These are phyloP conservation scores for Cercospora citrullina DNA, from an alignment of 2,329 filamentous ascomycete species.

Conservation along the genomic window DNA sequence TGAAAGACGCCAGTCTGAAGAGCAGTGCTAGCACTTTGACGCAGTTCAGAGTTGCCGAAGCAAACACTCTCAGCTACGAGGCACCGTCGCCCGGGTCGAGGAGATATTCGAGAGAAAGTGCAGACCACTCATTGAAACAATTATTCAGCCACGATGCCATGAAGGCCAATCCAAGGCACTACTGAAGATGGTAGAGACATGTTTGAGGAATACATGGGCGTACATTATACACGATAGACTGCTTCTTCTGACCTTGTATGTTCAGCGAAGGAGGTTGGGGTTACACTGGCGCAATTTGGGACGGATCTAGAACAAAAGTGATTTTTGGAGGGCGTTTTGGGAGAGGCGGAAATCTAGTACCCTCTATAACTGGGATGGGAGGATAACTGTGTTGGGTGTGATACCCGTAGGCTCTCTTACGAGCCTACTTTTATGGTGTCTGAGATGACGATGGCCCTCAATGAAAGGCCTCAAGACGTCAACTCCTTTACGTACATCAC, in stretches of 20 bases:
- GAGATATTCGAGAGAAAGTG: conserved; percentile 11
- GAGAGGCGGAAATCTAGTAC: conserved; percentile 21
- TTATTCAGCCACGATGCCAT: conserved; percentile 40
- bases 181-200: neutral
- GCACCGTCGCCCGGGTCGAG: conserved; percentile 1
- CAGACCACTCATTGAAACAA: conserved; percentile 36
- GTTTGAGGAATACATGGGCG: neutral
- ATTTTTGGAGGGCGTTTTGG: conserved; percentile 8
- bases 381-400: neutral
- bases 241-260: neutral
- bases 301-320: neutral
- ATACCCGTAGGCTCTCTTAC: neutral
- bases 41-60: conserved; percentile 35
- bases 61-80: conserved; percentile 31
- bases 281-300: neutral
- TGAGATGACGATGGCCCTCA: neutral
- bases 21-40: conserved; percentile 38
- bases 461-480: neutral
- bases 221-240: conserved; percentile 12
- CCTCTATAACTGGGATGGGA: conserved; percentile 9
- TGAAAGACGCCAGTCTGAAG: conserved; percentile 35
- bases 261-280: conserved; percentile 10
- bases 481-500: neutral
- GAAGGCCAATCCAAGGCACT: conserved; percentile 30
- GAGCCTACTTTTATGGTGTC: neutral